phyloP scores from a whole-genome alignment of 1,284 basidiomycete species.

The Cryptococcus sp. region DNA sequence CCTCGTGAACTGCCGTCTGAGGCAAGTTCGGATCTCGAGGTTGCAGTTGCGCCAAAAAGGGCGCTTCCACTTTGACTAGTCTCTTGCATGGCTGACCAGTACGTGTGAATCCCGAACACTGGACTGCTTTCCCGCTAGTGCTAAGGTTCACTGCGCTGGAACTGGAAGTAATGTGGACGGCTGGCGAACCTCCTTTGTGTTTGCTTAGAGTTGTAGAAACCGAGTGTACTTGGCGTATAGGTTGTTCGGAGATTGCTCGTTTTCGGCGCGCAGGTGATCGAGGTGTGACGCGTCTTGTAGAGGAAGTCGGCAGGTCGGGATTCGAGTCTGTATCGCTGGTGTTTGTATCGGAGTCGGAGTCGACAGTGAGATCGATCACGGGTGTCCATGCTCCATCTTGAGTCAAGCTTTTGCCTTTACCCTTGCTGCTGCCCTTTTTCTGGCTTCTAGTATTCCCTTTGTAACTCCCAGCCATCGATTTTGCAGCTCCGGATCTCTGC shows the following conservation, averaged over 20 bases:
- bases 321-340: neutral
- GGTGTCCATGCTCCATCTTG: slow-evolving; percentile 1
- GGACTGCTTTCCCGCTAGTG: slow-evolving; percentile 17
- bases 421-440: neutral
- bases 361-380: slow-evolving; percentile 19
- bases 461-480: neutral
- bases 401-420: neutral
- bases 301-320: neutral
- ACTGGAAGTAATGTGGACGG: neutral
- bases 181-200: neutral
- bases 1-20: neutral
- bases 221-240: slow-evolving; percentile 1
- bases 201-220: neutral
- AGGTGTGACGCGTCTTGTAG: slow-evolving; percentile 14
- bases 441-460: neutral
- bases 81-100: slow-evolving; percentile 49
- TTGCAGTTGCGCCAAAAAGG: slow-evolving; percentile 23
- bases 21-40: slow-evolving; percentile 7
- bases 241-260: slow-evolving; percentile 25
- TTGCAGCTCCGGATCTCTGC: neutral
- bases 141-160: neutral
- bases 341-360: slow-evolving; percentile 14
- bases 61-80: slow-evolving; percentile 38
- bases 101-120: slow-evolving; percentile 50
- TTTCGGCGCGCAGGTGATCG: slow-evolving; percentile 21